Evolutionary conservation across 2,329 filamentous ascomycete species (phyloP).

Genomic region (Sporothrix protearum): DNA sequence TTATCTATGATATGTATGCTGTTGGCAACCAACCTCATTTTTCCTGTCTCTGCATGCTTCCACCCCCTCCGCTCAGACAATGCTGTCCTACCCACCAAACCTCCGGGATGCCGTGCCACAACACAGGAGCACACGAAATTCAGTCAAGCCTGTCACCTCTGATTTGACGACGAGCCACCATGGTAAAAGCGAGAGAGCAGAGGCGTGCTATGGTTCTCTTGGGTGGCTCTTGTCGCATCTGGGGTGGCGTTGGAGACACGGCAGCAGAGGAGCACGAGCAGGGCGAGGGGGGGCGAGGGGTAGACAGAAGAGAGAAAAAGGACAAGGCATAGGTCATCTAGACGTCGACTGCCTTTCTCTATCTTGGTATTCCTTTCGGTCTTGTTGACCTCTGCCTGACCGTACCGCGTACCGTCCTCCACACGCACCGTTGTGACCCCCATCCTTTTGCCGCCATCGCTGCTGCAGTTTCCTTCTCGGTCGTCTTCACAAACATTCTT

Average conservation of each 20-base stretch:
- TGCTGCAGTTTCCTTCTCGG: background rate
- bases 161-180: conserved; percentile 5
- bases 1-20: background rate
- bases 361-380: background rate
- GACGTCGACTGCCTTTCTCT: background rate
- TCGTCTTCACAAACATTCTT: no score
- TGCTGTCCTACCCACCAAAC: background rate
- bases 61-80: background rate
- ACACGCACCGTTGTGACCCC: background rate
- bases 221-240: background rate
- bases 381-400: background rate
- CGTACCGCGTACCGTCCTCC: no score
- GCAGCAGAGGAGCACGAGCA: background rate
- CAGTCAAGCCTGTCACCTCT: background rate
- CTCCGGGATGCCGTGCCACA: background rate
- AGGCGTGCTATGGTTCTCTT: no score
- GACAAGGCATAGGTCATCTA: background rate
- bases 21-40: background rate
- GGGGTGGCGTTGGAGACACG: conserved; percentile 4
- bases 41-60: background rate
- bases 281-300: background rate
- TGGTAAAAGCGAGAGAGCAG: background rate
- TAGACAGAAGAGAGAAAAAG: background rate
- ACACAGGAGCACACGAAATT: no score
- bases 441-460: background rate